A percentile compares a stretch with the other conserved stretches of the same genome.
phyloP scores from a whole-genome alignment of 1,284 basidiomycete species.

The Tylopilus orsonianus region DNA sequence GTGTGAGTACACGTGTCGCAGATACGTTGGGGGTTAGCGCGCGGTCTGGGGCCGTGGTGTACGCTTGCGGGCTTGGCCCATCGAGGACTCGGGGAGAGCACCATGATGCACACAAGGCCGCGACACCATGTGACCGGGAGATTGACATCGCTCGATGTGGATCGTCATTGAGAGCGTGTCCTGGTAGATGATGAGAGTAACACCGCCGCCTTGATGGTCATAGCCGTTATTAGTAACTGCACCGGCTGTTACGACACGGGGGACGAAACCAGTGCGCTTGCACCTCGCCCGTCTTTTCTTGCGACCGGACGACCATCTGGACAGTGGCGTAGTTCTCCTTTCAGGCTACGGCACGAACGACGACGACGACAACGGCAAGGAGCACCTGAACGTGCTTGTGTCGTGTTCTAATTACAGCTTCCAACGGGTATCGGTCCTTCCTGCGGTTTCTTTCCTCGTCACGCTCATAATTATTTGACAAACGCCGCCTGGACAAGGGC shows the following conservation, averaged over 20 bases:
- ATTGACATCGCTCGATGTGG: not conserved
- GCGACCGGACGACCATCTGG: constrained; percentile 16
- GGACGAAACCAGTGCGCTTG: constrained; percentile 34
- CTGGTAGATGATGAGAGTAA: constrained; percentile 10
- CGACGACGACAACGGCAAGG: constrained; percentile 18
- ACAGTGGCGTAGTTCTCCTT: constrained; percentile 7
- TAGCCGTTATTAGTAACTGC: constrained; percentile 32
- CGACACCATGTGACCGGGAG: not conserved
- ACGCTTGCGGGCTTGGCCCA: constrained; percentile 1
- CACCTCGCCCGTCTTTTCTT: constrained; percentile 19
- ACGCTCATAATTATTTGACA: constrained; percentile 38
- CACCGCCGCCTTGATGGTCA: constrained; percentile 26
- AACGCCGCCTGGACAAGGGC: constrained; percentile 53
- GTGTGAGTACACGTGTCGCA: constrained; percentile 37
- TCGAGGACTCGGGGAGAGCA: not conserved
- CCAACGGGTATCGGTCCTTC: constrained; percentile 22
- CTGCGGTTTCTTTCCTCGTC: constrained; percentile 10
- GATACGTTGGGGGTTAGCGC: constrained; percentile 33
- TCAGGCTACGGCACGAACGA: constrained; percentile 13
- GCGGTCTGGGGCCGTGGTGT: constrained; percentile 13
- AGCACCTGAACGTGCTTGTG: constrained; percentile 24
- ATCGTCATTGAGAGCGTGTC: constrained; percentile 10
- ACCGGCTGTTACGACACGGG: constrained; percentile 34
- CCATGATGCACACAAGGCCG: not conserved
- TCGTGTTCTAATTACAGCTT: constrained; percentile 22